A percentile compares a stretch with the other conserved stretches of the same genome.
These are phyloP conservation scores for Candida ponderosae DNA, from an alignment of 805 yeast genomes.

Conservation along the genomic window DNA sequence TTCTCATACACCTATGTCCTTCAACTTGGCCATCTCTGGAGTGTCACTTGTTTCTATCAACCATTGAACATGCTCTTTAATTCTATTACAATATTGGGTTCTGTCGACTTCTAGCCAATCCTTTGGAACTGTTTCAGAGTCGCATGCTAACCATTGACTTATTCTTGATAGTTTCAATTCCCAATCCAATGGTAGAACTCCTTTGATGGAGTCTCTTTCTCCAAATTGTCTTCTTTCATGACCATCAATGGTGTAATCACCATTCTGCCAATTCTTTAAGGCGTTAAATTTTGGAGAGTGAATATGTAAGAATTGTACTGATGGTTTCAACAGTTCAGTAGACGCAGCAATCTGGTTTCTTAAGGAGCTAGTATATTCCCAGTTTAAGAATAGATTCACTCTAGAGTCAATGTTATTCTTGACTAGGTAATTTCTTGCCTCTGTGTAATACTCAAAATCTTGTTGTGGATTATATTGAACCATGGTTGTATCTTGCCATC, in stretches of 20 bases:
- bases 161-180: conserved; percentile 19
- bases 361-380: conserved; percentile 12
- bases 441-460: conserved; percentile 16
- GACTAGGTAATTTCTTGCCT: conserved; percentile 12
- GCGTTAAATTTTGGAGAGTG: conserved; percentile 22
- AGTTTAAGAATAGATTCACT: conserved; percentile 15
- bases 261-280: conserved; percentile 9
- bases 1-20: conserved; percentile 13
- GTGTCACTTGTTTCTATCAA: conserved; percentile 20
- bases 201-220: conserved; percentile 16
- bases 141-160: conserved; percentile 22
- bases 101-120: conserved; percentile 18
- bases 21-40: conserved; percentile 18
- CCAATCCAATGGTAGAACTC: conserved; percentile 16
- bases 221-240: conserved; percentile 21
- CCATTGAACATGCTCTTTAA: conserved; percentile 19
- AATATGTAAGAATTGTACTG: conserved; percentile 20
- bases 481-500: conserved; percentile 22
- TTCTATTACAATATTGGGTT: conserved; percentile 13
- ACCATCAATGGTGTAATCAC: conserved; percentile 17
- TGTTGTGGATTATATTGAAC: conserved; percentile 20
- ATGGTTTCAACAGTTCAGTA: conserved; percentile 11
- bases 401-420: conserved; percentile 14
- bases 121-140: conserved; percentile 16
- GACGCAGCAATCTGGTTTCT: conserved; percentile 12